phyloP scores from a whole-genome alignment of 805 yeast genomes.

The Nematodospora valgi region DNA sequence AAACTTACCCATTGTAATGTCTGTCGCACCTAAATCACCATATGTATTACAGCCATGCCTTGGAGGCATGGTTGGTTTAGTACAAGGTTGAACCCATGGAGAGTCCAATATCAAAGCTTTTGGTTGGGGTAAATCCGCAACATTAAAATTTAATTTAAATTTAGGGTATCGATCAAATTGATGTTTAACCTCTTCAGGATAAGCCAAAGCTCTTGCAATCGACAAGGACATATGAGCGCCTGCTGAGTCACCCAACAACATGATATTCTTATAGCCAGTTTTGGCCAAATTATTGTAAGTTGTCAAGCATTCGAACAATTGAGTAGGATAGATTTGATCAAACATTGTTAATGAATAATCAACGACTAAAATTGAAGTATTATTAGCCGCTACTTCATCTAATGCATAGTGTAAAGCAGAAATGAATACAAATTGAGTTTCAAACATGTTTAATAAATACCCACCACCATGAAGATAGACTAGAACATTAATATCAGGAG shows the following conservation, averaged over 20 bases:
- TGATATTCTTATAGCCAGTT: conserved; percentile 24
- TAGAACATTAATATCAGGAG: conserved; percentile 13
- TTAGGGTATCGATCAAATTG: conserved; percentile 20
- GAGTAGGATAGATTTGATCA: conserved; percentile 32
- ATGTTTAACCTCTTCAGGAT: conserved; percentile 26
- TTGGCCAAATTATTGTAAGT: conserved; percentile 21
- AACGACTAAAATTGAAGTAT: conserved; percentile 23
- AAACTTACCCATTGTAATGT: conserved; percentile 29
- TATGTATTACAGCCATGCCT: conserved; percentile 19
- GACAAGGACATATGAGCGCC: conserved; percentile 34
- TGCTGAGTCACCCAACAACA: conserved; percentile 41
- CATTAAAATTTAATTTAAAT: conserved; percentile 9
- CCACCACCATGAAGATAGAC: conserved; percentile 42
- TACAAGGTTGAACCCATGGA: conserved; percentile 36
- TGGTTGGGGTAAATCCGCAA: conserved; percentile 23
- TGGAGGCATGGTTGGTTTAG: conserved; percentile 17
- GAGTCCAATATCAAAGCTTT: conserved; percentile 23
- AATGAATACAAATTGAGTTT: conserved; percentile 27
- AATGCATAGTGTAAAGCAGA: conserved; percentile 26
- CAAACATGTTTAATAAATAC: conserved; percentile 21
- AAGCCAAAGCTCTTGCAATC: conserved; percentile 22
- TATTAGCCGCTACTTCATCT: conserved; percentile 11
- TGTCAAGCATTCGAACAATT: conserved; percentile 25
- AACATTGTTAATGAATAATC: conserved; percentile 30
- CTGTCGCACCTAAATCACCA: conserved; percentile 33